Evolutionary conservation across 1,284 basidiomycete genomes (phyloP), one percentile per base, ranked within the genome.

Genomic region (Xerocomus alliaceus): DNA sequence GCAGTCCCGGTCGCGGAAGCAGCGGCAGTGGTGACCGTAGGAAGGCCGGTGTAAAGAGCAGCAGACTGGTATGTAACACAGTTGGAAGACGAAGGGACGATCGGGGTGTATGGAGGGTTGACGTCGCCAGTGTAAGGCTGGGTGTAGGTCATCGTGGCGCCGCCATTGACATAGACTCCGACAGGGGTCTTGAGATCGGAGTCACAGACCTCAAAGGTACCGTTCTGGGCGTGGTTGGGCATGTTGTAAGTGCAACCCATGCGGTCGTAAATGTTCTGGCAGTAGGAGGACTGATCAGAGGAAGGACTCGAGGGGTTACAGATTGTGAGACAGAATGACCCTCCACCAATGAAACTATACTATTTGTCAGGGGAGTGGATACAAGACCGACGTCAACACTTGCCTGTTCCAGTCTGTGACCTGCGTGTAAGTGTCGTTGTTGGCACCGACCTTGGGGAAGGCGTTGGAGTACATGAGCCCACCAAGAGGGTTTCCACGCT

Each of bases 191-290:
- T 77, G 68, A 85, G 82, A 46, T 91, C 91, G 51, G 88, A 83
- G 4, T 81, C 73, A 74, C 90, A 91, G 13, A 82, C 77, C 68
- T 85, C 83, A 71, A 89, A 91, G 11, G 79, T 79, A 18, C 82
- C 83, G 35, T 83, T 79, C 48, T 78, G 65, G n/a, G 84, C 87
- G 45, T 80, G 79, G 65, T 83, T 87, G 24, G 90, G 90, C 31
- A 84, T 85, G 73, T 92, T 92, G 78, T 87, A 90, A 5, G 69
- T 63, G 70, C 90, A 92, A 0, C 90, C 90, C 56, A 90, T 80
- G 48, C 83, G 81, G 68, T 92, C 90, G 64, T 79, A 86, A 55
- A 82, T 79, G 77, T 90, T 85, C 68, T 87, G 77, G 78, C 90
- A 92, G 71, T 79, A 85, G 29, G 78, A 66, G 2, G 78, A 24